Evolutionary conservation across 2,329 filamentous ascomycete species (phyloP), one percentile per base, ranked within the genome.

Genomic region (Tolypocladium ovalisporum): DNA sequence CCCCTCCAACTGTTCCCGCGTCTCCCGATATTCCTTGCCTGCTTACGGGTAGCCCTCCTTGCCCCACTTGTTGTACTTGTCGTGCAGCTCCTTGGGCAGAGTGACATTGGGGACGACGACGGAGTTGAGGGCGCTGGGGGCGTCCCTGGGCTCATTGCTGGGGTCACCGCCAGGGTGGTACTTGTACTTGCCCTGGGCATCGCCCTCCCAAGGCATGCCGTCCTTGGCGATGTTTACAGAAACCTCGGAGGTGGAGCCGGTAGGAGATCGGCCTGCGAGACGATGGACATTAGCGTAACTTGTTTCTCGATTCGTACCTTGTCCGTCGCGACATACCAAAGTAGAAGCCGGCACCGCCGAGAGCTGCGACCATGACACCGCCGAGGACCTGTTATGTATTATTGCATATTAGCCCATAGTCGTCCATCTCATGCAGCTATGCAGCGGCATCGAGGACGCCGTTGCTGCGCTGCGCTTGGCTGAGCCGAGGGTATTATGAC

Each of bases 21-120:
- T 29, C n/a, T 53, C 55, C 19, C 29, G 13, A 19, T 22, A 19
- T 42, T 39, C 4, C 27, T 27, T 27, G 27, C 44, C 34, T 35
- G 59, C 71, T 79, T 37, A 89, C 65, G 74, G 74, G 77, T 88
- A 97, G 66, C 90, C 92, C 66, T 97, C 94, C 85, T 97, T 97
- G 75, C 94, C 94, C 85, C 90, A 97, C 83, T 99, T 99, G 89
- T 99, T 99, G 85, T 88, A 97, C 79, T 88, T 88, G 67, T 99
- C 94, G 79, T 99, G 94, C 63, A 97, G 84, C 68, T 87, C 82
- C 90, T 88, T 91, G 70, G 94, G 92, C 66, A 97, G 80, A 70
- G 87, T 94, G 70, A 99, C 92, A 70, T 96, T 88, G 68, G 94
- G 94, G 57, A 99, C 81, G 71, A 99, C 87, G 66, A 97, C 92